Percentiles rank a stretch among this genome's conserved stretches.
Conservation (phyloP, 75 land plant genomes). For the Cunninghamia lanceolata region DNA sequence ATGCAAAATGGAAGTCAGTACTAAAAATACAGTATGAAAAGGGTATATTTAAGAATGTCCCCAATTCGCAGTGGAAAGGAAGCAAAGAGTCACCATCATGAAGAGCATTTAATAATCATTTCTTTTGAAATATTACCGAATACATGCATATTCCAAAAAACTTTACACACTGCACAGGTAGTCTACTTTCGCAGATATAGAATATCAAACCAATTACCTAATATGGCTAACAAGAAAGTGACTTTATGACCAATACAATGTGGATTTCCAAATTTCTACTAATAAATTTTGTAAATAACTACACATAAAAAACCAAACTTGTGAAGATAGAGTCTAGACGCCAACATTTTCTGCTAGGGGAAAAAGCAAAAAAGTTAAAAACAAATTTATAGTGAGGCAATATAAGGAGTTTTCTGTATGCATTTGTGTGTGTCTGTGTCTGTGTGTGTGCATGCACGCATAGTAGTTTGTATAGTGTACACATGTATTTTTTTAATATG, state of each 20-base stretch:
- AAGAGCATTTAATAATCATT: not conserved
- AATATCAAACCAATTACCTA: not conserved
- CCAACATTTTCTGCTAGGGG: not conserved
- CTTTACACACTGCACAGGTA: not conserved
- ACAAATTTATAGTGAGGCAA: not conserved
- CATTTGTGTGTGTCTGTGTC: not conserved
- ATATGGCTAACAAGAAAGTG: not conserved
- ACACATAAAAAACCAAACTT: not conserved
- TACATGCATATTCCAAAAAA: not conserved
- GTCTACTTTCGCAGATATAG: not conserved
- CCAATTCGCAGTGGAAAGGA: not conserved
- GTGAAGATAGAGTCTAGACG: not conserved
- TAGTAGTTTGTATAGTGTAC: not conserved
- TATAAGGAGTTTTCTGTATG: not conserved
- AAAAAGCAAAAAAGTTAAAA: not conserved
- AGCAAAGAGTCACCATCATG: not conserved
- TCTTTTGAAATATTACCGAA: not conserved
- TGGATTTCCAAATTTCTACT: not conserved
- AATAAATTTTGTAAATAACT: not conserved
- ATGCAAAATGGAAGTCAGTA: not conserved
- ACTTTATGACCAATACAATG: not conserved
- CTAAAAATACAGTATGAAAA: not conserved
- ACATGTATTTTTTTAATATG: not conserved
- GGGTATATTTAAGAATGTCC: not conserved
- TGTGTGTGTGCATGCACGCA: not conserved